A percentile compares a stretch with the other conserved stretches of the same genome.
These are phyloP conservation scores for Sutorius eximius DNA, from an alignment of 1,284 basidiomycete genomes.

Conservation along the genomic window DNA sequence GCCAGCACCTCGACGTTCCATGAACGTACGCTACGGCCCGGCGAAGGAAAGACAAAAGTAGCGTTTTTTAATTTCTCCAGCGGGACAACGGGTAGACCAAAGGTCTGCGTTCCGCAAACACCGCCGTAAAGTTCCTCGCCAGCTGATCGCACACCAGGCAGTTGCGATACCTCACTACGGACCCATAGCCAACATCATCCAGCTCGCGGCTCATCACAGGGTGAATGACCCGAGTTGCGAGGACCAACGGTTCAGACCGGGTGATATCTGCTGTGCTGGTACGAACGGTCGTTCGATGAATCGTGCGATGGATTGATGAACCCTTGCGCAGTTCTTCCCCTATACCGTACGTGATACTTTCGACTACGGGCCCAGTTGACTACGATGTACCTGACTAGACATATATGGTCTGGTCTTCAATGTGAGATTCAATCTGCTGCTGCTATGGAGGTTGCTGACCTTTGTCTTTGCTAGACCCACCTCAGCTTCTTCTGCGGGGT, in stretches of 20 bases:
- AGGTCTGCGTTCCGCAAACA: slow-evolving; percentile 45
- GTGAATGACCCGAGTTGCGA: slow-evolving; percentile 40
- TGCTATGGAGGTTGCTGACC: not conserved
- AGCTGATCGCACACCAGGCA: slow-evolving; percentile 43
- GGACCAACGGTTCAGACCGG: slow-evolving; percentile 38
- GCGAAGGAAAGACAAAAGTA: slow-evolving; percentile 66
- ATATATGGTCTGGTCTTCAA: slow-evolving; percentile 53
- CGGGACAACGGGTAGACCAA: slow-evolving; percentile 82
- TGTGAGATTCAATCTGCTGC: slow-evolving; percentile 18
- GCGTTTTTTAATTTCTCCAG: slow-evolving; percentile 80
- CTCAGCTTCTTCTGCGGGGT: slow-evolving; percentile 45
- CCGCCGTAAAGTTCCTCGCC: not conserved
- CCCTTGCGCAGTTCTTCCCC: slow-evolving; percentile 29
- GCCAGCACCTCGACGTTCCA: slow-evolving; percentile 44
- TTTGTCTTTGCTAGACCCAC: slow-evolving; percentile 35
- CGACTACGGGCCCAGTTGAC: not conserved
- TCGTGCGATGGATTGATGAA: slow-evolving; percentile 1
- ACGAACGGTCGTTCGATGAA: slow-evolving; percentile 6
- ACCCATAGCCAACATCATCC: slow-evolving; percentile 67
- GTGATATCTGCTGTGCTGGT: slow-evolving; percentile 44
- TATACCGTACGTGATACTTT: slow-evolving; percentile 37
- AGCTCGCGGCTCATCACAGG: slow-evolving; percentile 53
- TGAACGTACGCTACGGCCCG: slow-evolving; percentile 52
- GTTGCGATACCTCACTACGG: slow-evolving; percentile 69
- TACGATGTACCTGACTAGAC: slow-evolving; percentile 34